Conservation (phyloP, 139 green algal genomes). For the Closterium sp. region DNA sequence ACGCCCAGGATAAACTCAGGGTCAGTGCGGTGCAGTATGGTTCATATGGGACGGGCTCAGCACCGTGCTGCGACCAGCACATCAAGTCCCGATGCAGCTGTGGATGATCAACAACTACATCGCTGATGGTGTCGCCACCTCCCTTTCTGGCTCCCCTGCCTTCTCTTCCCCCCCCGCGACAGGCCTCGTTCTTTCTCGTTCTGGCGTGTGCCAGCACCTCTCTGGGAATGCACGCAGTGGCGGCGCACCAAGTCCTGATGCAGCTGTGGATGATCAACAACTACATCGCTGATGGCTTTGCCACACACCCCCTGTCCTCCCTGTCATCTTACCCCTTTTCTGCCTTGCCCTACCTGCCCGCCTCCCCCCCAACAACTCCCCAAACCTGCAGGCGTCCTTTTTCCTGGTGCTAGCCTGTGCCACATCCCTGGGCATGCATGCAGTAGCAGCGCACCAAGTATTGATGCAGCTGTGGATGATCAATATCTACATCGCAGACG, state of each 20-base stretch:
- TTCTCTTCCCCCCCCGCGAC: too few relatives aligned
- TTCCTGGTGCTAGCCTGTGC: constrained; percentile 59
- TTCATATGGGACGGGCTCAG: too few relatives aligned
- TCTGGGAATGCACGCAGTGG: constrained; percentile 59
- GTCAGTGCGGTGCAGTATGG: too few relatives aligned
- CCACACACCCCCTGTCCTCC: neutral
- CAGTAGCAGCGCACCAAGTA: constrained; percentile 52
- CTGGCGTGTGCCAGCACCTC: constrained; percentile 46
- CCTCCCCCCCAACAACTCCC: neutral
- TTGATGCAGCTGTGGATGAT: constrained; percentile 69
- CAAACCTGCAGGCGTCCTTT: constrained; percentile 52
- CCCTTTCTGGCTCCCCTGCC: neutral
- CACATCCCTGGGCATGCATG: constrained; percentile 55
- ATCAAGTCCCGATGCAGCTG: constrained; percentile 61
- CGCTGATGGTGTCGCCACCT: neutral
- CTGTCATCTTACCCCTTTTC: neutral
- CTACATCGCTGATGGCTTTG: too few relatives aligned
- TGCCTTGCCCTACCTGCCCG: neutral
- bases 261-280: constrained; percentile 66
- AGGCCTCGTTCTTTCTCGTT: constrained; percentile 60
- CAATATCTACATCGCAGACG: constrained; percentile 64
- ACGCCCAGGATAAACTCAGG: too few relatives aligned
- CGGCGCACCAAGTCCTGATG: constrained; percentile 49
- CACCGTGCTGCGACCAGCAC: constrained; percentile 60
- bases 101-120: constrained; percentile 57